Evolutionary conservation across 2,329 filamentous ascomycete species (phyloP).

Genomic region (Calonectria leucothoes): DNA sequence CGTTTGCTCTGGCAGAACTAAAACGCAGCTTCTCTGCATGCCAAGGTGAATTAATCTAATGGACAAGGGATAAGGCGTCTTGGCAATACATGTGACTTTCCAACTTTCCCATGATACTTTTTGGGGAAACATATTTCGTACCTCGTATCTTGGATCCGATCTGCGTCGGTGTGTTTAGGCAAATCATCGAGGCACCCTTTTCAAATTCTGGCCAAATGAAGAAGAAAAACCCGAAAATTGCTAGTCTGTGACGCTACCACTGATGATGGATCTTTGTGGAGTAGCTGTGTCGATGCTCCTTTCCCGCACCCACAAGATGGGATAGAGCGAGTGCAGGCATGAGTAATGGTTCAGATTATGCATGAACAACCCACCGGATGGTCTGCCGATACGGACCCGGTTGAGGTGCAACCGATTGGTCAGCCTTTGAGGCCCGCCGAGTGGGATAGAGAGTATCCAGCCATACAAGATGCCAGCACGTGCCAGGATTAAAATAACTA

Average conservation of each 20-base stretch:
- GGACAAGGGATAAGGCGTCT: background rate
- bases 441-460: background rate
- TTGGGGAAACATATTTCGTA: background rate
- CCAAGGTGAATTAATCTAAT: background rate
- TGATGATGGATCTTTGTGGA: background rate
- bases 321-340: too few species aligned
- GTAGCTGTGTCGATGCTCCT: background rate
- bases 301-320: background rate
- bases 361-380: background rate
- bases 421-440: background rate
- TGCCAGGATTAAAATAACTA: background rate
- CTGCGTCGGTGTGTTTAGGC: background rate
- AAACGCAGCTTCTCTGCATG: background rate
- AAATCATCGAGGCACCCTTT: background rate
- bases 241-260: too few species aligned
- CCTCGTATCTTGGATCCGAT: background rate
- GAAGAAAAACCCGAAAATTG: too few species aligned
- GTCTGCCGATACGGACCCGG: background rate
- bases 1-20: background rate
- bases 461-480: background rate
- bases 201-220: background rate
- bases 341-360: background rate
- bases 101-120: background rate
- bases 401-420: background rate
- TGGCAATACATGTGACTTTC: background rate